A percentile compares a stretch with the other conserved stretches of the same genome.
phyloP scores from a whole-genome alignment of 2,329 filamentous ascomycete species.

The Zarea fungicola region DNA sequence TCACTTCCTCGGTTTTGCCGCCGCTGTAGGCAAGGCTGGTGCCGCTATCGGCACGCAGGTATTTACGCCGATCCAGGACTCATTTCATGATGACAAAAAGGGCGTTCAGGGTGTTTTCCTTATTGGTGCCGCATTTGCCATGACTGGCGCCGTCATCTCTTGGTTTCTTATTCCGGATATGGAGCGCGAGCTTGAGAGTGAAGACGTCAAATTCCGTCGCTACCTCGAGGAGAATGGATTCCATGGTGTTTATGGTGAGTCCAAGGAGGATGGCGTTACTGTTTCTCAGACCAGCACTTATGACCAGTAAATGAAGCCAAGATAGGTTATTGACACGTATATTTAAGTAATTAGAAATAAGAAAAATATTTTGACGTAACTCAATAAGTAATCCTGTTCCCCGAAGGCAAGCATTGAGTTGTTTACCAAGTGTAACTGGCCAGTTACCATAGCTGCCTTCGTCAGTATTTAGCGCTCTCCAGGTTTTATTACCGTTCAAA shows the following conservation, averaged over 20 bases:
- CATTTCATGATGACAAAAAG: conserved; percentile 18
- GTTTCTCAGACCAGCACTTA: not conserved
- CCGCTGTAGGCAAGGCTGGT: conserved; percentile 46
- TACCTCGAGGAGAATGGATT: conserved; percentile 19
- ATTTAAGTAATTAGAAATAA: too few species aligned
- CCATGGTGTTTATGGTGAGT: conserved; percentile 13
- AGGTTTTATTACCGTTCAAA: too few species aligned
- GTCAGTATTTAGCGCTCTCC: too few species aligned
- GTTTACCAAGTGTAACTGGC: too few species aligned
- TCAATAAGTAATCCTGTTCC: too few species aligned
- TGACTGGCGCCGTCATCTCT: conserved; percentile 19
- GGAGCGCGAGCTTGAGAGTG: conserved; percentile 17
- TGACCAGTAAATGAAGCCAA: not conserved
- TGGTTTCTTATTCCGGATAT: conserved; percentile 24
- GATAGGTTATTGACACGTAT: too few species aligned
- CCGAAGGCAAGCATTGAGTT: too few species aligned
- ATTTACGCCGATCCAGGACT: conserved; percentile 18
- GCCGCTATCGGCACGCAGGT: conserved; percentile 42
- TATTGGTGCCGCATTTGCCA: conserved; percentile 23
- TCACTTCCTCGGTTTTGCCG: conserved; percentile 44
- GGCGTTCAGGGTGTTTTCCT: conserved; percentile 23
- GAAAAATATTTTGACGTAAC: too few species aligned
- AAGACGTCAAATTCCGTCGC: conserved; percentile 17
- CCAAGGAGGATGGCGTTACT: not conserved
- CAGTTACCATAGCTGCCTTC: too few species aligned